Percentiles rank a stretch among this genome's conserved stretches.
Evolutionary conservation across 495 filamentous ascomycete species (phyloP).

Genomic region (Trichoderma orchidacearum): DNA sequence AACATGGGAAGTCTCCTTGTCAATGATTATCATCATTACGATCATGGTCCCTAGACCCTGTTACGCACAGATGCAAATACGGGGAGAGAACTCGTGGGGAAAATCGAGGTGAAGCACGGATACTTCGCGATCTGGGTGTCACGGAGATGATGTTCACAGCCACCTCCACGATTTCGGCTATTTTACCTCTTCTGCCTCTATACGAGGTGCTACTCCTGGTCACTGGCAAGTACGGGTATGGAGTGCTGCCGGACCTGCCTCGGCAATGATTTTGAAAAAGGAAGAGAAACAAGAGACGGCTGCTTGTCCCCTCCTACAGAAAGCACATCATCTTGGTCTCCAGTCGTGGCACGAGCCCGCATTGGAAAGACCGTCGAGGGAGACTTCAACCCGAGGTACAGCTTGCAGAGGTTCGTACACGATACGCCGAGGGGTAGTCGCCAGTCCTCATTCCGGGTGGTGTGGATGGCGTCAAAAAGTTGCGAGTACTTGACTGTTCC

Average conservation of each 20-base stretch:
- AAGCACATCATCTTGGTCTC: no score
- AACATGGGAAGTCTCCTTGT: no score
- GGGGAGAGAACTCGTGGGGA: background rate
- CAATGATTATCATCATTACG: no score
- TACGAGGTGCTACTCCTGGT: no score
- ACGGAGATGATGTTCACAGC: background rate
- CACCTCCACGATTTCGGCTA: background rate
- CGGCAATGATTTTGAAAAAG: no score
- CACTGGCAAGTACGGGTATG: no score
- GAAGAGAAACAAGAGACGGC: no score
- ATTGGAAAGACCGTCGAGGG: no score
- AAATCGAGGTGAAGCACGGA: background rate
- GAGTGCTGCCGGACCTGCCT: no score
- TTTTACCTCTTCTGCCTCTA: background rate
- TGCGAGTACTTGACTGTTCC: background rate
- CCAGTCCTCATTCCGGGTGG: background rate
- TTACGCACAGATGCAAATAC: background rate
- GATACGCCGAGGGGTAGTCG: background rate
- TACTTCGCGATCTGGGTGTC: no score
- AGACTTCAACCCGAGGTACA: background rate
- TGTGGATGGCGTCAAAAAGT: background rate
- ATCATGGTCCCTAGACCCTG: background rate
- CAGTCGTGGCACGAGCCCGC: no score
- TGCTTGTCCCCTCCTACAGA: no score
- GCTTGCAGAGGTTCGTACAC: background rate